Evolutionary conservation across 192 early-diverging fungal genomes (phyloP).

Genomic region (Backusella macrospora): DNA sequence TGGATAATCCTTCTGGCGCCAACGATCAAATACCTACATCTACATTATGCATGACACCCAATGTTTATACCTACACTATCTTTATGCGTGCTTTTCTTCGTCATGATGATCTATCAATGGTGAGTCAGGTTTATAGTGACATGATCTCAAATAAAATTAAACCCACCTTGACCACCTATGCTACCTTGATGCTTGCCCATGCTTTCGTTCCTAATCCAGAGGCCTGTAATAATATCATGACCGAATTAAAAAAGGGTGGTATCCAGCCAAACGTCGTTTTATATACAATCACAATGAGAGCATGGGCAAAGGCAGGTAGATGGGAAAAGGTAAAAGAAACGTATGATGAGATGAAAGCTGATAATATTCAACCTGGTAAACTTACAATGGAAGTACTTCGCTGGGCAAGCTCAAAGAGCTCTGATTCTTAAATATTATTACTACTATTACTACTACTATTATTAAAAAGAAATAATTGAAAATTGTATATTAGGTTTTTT

Average conservation of each 20-base stretch:
- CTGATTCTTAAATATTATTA: background rate
- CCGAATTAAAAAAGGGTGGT: constrained; percentile 23
- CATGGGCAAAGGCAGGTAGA: constrained; percentile 40
- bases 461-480: background rate
- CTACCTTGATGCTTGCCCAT: constrained; percentile 44
- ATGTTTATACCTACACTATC: constrained; percentile 37
- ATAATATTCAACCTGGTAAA: constrained; percentile 31
- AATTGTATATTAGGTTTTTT: background rate
- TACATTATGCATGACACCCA: background rate
- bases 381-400: constrained; percentile 35
- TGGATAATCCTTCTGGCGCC: background rate
- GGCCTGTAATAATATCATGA: constrained; percentile 23
- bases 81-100: constrained; percentile 46
- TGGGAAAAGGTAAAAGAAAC: constrained; percentile 31
- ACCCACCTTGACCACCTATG: constrained; percentile 40
- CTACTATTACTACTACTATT: background rate
- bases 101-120: constrained; percentile 27
- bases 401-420: constrained; percentile 17
- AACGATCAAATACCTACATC: background rate
- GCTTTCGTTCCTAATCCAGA: constrained; percentile 38
- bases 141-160: constrained; percentile 33
- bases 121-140: constrained; percentile 36
- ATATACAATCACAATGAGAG: constrained; percentile 44
- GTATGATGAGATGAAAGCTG: constrained; percentile 41
- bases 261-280: constrained; percentile 34